Base-by-base conservation (phyloP, 805 yeast species). In the Ogataea corticis region DNA sequence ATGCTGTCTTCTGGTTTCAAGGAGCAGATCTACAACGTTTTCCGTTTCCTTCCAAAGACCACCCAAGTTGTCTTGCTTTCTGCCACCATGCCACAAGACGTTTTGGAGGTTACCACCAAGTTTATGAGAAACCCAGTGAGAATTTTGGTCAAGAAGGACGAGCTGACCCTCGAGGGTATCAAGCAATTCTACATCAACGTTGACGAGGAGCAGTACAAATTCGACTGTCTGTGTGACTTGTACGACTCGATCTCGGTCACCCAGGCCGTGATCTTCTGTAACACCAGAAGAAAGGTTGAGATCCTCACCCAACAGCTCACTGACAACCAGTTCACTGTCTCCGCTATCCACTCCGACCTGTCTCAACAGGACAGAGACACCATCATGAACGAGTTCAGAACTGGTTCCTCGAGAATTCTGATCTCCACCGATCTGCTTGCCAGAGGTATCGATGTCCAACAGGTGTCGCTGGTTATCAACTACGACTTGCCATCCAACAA, bases 391-490 rank as follows among this genome's bases (percentile, higher is more conserved):
- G 97, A 91, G 69, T 94, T 94, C 81, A 79, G 99, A 69, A 76
- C 85, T 48, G 99, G 99, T 49, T 81, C 86, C 56, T 87, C 97
- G 44, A 81, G 99, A 66, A 92, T 94, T 41, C 75, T 94, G 66
- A 94, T 94, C 65, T 85, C 97, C 56, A 94, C 99, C 33, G 99
- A 94, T 71, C 86, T 94, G 61, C 87, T 92, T 85, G 99, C 99
- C 41, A 80, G 99, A 71, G 99, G 99, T 65, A 94, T 92, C 56
- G 99, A 92, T 71, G 98, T 92, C 50, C 99, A 92, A 75, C 98
- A 92, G 67, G 97, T 92, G 39, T 91, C 97, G 11, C 72, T 92
- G 56, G 99, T 92, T 49, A 88, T 92, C 63, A 92, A 92, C 78
- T 92, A 87, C 72, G 99, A 92, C 70, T 73, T 92, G 67, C 98